Conservation (phyloP, 768 basidiomycete genomes). For the Infundibulicybe gibba region DNA sequence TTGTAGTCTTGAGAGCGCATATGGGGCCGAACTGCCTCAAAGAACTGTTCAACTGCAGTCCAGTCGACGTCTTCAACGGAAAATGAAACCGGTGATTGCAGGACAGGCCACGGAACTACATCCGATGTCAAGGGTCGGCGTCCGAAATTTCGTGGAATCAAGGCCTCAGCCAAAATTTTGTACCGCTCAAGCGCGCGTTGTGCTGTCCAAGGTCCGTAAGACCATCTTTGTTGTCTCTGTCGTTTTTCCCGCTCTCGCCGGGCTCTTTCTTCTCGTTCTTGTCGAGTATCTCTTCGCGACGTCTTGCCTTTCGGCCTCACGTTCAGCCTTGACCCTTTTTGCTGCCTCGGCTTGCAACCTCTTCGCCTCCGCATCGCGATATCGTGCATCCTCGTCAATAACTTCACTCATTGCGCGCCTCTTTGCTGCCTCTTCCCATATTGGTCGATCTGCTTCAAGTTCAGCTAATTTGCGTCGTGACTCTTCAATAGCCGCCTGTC, state of each 20-base stretch:
- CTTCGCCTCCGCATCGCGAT: slow-evolving; percentile 18
- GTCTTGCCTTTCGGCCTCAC: slow-evolving; percentile 20
- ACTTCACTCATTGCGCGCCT: slow-evolving; percentile 39
- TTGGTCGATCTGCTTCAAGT: slow-evolving; percentile 57
- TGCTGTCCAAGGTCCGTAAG: slow-evolving; percentile 58
- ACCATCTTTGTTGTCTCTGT: slow-evolving; percentile 54
- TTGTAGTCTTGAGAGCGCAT: slow-evolving; percentile 64
- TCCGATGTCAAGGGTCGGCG: slow-evolving; percentile 54
- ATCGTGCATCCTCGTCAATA: slow-evolving; percentile 36
- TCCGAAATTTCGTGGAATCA: slow-evolving; percentile 60
- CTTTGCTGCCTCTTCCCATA: slow-evolving; percentile 56
- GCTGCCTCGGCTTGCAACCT: slow-evolving; percentile 19
- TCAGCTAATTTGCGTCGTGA: slow-evolving; percentile 67
- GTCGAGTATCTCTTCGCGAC: slow-evolving; percentile 15
- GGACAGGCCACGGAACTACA: slow-evolving; percentile 74
- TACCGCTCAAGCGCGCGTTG: slow-evolving; percentile 72
- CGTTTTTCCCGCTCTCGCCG: slow-evolving; percentile 36
- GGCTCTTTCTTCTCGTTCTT: slow-evolving; percentile 27
- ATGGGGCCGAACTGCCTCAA: slow-evolving; percentile 43
- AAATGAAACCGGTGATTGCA: slow-evolving; percentile 48
- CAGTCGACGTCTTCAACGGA: slow-evolving; percentile 68
- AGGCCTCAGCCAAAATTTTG: slow-evolving; percentile 52
- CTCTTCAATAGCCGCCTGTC: slow-evolving; percentile 48
- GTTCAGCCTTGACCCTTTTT: slow-evolving; percentile 15
- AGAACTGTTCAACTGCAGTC: slow-evolving; percentile 70